Conservation (phyloP, 106 monocot species). For the Phalaenopsis aphrodite region DNA sequence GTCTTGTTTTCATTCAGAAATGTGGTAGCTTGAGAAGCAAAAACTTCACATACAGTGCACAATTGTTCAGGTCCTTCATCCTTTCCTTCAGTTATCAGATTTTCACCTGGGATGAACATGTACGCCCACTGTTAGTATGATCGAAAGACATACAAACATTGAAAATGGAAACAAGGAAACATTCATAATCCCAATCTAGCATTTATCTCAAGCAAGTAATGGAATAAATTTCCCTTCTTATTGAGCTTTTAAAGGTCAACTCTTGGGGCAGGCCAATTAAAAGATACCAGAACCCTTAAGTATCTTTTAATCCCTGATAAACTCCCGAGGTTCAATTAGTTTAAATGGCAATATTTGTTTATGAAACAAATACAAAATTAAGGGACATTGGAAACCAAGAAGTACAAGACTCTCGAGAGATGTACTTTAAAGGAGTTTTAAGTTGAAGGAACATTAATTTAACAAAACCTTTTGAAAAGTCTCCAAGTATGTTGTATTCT, state of each 20-base stretch:
- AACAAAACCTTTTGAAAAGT: too few species aligned
- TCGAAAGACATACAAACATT: background rate
- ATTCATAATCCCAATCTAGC: background rate
- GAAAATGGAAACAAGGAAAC: background rate
- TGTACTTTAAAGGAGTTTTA: too few species aligned
- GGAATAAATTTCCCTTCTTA: background rate
- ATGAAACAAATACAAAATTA: background rate
- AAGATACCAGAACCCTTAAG: background rate
- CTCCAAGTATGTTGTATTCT: too few species aligned
- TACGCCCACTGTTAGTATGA: background rate
- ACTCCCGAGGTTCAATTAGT: background rate
- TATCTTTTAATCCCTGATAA: background rate
- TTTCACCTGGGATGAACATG: background rate
- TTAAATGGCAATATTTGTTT: background rate
- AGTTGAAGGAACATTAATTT: too few species aligned
- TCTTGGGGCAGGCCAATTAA: background rate
- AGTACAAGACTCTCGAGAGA: too few species aligned
- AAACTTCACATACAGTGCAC: slow-evolving; percentile 56
- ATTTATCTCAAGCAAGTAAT: background rate
- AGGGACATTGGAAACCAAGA: background rate
- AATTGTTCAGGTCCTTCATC: slow-evolving; percentile 20
- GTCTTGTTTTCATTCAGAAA: slow-evolving; percentile 52
- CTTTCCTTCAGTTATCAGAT: background rate
- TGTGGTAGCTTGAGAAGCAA: slow-evolving; percentile 28
- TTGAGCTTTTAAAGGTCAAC: background rate